Conservation (phyloP, 441 rosid species). For the Corymbia calophylla region DNA sequence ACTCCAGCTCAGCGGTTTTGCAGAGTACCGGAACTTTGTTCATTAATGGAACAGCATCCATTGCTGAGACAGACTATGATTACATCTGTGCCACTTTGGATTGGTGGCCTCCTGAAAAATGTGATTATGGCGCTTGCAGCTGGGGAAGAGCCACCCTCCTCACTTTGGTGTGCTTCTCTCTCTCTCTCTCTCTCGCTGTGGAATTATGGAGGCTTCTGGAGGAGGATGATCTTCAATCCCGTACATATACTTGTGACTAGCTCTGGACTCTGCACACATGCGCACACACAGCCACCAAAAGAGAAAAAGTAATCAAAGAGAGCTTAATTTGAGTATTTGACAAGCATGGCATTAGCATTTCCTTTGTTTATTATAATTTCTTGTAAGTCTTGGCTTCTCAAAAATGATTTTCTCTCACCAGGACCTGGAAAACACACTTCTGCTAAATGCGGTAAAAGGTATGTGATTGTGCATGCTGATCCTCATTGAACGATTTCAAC, state of each 20-base stretch:
- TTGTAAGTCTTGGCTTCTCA: neutral
- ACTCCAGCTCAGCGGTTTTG: neutral
- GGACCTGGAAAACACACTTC: conserved; percentile 1
- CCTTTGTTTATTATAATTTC: neutral
- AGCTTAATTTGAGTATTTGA: neutral
- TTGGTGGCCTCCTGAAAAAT: conserved; percentile 4
- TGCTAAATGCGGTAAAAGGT: conserved; percentile 7
- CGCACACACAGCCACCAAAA: neutral
- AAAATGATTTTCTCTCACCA: neutral
- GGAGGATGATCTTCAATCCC: neutral
- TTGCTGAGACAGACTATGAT: conserved; percentile 28
- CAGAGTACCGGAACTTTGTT: neutral
- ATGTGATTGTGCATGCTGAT: neutral
- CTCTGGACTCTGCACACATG: neutral
- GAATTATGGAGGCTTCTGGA: neutral
- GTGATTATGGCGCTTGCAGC: conserved; percentile 6
- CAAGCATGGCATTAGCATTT: neutral
- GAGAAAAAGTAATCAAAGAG: neutral
- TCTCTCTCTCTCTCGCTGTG: neutral
- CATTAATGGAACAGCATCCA: conserved; percentile 23
- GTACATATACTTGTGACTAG: neutral
- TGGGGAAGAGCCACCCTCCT: conserved; percentile 5
- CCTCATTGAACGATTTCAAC: neutral
- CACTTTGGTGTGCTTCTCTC: conserved; percentile 1
- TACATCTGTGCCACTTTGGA: conserved; percentile 43